Conservation (phyloP, 441 rosid genomes). For the Arabidopsis lyrata region DNA sequence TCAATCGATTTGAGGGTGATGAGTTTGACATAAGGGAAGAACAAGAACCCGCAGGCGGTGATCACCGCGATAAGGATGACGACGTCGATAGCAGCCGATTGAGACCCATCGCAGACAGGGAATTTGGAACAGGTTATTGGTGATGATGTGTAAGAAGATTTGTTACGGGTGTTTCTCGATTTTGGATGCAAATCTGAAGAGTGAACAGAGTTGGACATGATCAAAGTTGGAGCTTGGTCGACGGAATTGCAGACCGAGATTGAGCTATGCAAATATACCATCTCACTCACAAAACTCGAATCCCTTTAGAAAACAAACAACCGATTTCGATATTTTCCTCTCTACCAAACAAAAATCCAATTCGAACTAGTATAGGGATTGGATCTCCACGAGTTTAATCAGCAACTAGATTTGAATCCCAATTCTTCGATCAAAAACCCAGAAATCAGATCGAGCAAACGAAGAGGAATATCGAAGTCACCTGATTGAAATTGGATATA, state of each 20-base stretch:
- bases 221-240: slow-evolving; percentile 49
- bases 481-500: neutral
- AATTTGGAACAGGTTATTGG: slow-evolving; percentile 46
- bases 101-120: slow-evolving; percentile 53
- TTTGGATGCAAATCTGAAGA: slow-evolving; percentile 27
- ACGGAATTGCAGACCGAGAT: slow-evolving; percentile 58
- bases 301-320: slow-evolving; percentile 40
- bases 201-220: slow-evolving; percentile 47
- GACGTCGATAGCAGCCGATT: slow-evolving; percentile 43
- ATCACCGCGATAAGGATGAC: slow-evolving; percentile 50
- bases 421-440: slow-evolving; percentile 30
- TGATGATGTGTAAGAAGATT: slow-evolving; percentile 31
- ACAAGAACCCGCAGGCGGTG: slow-evolving; percentile 49
- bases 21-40: slow-evolving; percentile 50
- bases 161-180: slow-evolving; percentile 46
- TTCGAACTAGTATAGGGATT: slow-evolving; percentile 11
- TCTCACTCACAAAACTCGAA: slow-evolving; percentile 47
- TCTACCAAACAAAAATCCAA: neutral
- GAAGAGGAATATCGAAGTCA: slow-evolving; percentile 9
- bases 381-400: slow-evolving; percentile 8
- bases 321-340: neutral
- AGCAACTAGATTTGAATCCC: neutral
- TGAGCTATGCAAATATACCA: slow-evolving; percentile 54
- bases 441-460: slow-evolving; percentile 17
- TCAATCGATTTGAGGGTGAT: slow-evolving; percentile 48